Conservation (phyloP, 208 protist species). For the Leishmania major region DNA sequence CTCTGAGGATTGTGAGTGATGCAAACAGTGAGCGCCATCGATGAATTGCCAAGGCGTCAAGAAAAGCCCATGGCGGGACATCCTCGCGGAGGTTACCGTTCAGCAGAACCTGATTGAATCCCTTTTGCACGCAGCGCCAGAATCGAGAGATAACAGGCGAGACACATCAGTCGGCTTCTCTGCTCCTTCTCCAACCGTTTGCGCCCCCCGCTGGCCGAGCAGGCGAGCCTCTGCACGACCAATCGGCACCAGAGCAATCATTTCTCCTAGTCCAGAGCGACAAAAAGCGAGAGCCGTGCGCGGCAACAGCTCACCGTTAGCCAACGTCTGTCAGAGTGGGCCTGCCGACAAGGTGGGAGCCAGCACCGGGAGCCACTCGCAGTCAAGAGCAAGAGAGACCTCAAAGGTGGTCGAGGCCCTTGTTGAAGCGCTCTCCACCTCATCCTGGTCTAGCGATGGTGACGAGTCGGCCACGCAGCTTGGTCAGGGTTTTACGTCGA, state of each 20-base stretch:
- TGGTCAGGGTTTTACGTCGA: background rate
- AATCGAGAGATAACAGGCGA: background rate
- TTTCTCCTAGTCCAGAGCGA: constrained; percentile 13
- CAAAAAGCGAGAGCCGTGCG: background rate
- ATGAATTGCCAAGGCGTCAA: background rate
- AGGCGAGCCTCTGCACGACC: background rate
- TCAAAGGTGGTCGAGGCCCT: constrained; percentile 35
- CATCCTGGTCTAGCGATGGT: constrained; percentile 55
- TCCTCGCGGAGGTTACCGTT: constrained; percentile 29
- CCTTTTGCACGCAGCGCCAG: constrained; percentile 17
- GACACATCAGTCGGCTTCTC: background rate
- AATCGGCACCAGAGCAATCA: background rate
- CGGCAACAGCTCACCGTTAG: background rate
- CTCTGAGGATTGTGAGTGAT: background rate
- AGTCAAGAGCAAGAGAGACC: background rate
- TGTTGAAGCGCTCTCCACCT: constrained; percentile 66
- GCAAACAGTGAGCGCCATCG: background rate
- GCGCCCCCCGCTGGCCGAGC: background rate
- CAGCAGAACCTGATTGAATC: constrained; percentile 34
- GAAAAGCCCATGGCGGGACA: constrained; percentile 25
- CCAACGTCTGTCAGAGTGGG: background rate
- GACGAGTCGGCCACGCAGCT: background rate
- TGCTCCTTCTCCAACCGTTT: background rate
- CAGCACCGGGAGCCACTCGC: background rate
- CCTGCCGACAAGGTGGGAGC: background rate